Base-by-base conservation (phyloP, 352 stramenopile genomes). In the Pythium brachiatum region DNA sequence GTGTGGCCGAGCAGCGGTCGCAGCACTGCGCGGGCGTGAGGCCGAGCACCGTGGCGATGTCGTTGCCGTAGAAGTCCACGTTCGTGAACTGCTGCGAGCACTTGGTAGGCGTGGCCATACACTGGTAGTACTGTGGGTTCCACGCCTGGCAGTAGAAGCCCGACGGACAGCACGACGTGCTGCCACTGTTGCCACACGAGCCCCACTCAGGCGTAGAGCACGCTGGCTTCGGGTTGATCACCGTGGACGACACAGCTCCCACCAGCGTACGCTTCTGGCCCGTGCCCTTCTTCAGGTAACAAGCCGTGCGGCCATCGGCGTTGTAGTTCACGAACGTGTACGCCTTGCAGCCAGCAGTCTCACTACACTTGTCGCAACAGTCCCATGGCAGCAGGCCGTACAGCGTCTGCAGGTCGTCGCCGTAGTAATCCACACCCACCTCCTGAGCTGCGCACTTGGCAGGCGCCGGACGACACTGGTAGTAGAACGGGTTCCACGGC, bases 271-370 rank as follows among this genome's bases (percentile, higher is more conserved):
- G 31, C 21, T 50, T 46, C 8, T 39, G 9, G 43, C 59, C 59
- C n/a, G 46, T 58, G 36, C 63, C 63, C 21, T 44, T 70, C 50
- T 88, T 86, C 20, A 88, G 64, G 59, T 84, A 88, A 47, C 78
- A 88, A 18, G 70, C 70, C 7, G 76, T 66, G 51, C 69, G 72
- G 18, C 74, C 78, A 31, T 83, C 76, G 11, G 60, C 16, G 51
- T 85, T 87, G 44, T 78, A 62, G 56, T 86, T 88, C 21, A 86
- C 68, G 20, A 83, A 88, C 2, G 78, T 84, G 74, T 85, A 86
- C 11, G 72, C 76, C 39, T 66, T 58, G 58, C 78, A 88, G 7
- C 75, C 78, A 1, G 13, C 53, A 11, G 73, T 84, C 26, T 51
- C 61, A 0, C 53, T 26, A 52, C 78, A 88, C 41, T 68, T 60